Evolutionary conservation across 2,329 filamentous ascomycete species (phyloP), one percentile per base, ranked within the genome.

Genomic region (Hortaea werneckii): DNA sequence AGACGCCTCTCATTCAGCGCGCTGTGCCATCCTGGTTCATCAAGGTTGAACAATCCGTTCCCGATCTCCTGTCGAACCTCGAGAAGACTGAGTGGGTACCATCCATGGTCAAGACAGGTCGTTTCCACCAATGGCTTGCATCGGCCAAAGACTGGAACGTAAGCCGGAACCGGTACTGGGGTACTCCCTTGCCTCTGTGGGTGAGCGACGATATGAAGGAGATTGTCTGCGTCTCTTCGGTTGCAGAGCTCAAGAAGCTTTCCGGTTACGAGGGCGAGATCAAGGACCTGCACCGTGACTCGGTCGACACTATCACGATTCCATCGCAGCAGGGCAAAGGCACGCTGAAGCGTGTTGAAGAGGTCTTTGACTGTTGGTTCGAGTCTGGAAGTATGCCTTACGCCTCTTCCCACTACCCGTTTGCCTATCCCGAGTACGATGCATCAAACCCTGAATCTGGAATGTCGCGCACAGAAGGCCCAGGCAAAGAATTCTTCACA

Each of bases 331-430:
- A 83, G 67, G 89, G 89, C 55, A 94, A 90, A 61, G 89, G 88
- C 13, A 74, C 76, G n/a, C 71, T 95, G 51, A 82, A 77, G 58
- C 82, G 89, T 55, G 77, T 92, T 7, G 82, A 87, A 43, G 88
- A 95, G 63, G 87, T 95, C 4, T 95, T 95, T 57, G 89, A 95
- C 68, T 95, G 89, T 63, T 95, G 89, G 88, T 94, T 95, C 52
- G 89, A 95, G 67, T 95, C 88, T 38, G 89, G 89, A 50, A 89
- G 85, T 62, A 95, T 95, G 89, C 89, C 89, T 2, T 95, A 94
- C 62, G 85, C 87, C 37, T 88, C 83, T 54, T 80, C 85, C 51
- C 89, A 95, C 65, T 95, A 94, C 62, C 89, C 89, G 5, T 95
- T 95, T 61, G 85, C 90, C 67, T 92, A 92, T 60, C 78, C 82